Base-by-base conservation (phyloP, 2,329 filamentous ascomycete genomes). In the Pseudogymnoascus sp. region DNA sequence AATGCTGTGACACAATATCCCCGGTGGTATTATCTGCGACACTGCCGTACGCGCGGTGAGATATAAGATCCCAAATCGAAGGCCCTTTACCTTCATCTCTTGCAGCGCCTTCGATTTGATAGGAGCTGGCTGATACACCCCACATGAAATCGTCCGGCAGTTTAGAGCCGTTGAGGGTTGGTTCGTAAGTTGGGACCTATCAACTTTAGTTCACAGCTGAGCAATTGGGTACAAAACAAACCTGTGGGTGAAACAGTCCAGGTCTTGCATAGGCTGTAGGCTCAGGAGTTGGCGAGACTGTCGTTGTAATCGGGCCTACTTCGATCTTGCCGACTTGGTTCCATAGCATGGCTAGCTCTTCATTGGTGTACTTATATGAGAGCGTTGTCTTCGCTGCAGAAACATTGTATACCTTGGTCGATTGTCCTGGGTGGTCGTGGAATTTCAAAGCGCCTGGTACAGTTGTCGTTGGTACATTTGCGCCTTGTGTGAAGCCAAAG, bases 321-420 rank as follows among this genome's bases (percentile, higher is more conserved):
- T 73, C 70, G 23, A 79, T 71, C 11, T 76, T 75, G 0, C 77
- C 77, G 23, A 79, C 73, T 60, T 77, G 74, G 62, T 78, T 73
- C 77, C 77, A 79, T 8, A 79, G 71, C 40, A 77, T 76, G 3
- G 74, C 76, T 18, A 81, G 71, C 16, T 76, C 76, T 65, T 79
- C 75, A 60, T 80, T 75, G 0, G 77, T 78, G 69, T 79, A 81
- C 63, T 78, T 74, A 37, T 78, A 77, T 3, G 70, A 74, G 44
- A 76, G 70, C 10, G 77, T 73, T 12, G 78, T 77, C 18, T 75
- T 75, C 23, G 77, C 76, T 1, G 76, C 75, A 4, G 77, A 76
- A 38, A 72, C 72, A 70, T 80, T 77, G 70, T 71, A 71, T 8
- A 71, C 65, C 59, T 70, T 71, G 3, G 67, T 68, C 11, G 66